Conservation (phyloP, 2,329 filamentous ascomycete species). For the Claviceps lovelessii region DNA sequence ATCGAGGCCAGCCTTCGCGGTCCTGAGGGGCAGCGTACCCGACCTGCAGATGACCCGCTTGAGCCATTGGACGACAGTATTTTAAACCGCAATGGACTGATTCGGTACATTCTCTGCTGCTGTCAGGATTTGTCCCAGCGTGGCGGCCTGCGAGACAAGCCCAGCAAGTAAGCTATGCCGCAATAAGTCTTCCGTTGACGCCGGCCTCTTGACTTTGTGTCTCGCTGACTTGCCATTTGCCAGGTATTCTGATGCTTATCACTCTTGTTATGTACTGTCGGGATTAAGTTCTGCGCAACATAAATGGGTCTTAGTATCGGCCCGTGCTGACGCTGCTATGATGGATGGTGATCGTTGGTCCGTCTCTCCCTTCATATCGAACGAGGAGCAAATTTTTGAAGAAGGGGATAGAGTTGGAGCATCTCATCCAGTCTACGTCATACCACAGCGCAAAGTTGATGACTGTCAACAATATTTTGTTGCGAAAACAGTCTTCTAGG, state of each 20-base stretch:
- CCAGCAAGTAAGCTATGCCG: slow-evolving; percentile 52
- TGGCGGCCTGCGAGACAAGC: slow-evolving; percentile 87
- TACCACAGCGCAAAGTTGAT: slow-evolving; percentile 57
- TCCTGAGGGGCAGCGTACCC: slow-evolving; percentile 21
- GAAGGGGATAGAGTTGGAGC: slow-evolving; percentile 53
- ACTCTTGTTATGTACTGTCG: slow-evolving; percentile 81
- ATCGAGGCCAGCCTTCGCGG: slow-evolving; percentile 64
- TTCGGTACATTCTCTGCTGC: slow-evolving; percentile 79
- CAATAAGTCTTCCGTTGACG: background rate
- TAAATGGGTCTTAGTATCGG: slow-evolving; percentile 34
- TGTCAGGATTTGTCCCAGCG: slow-evolving; percentile 59
- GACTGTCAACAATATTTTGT: slow-evolving; percentile 51
- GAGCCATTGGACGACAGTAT: slow-evolving; percentile 30
- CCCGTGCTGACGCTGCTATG: slow-evolving; percentile 20
- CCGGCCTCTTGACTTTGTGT: too few relatives aligned
- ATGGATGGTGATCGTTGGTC: slow-evolving; percentile 28
- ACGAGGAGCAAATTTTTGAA: slow-evolving; percentile 49
- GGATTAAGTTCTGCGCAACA: slow-evolving; percentile 76
- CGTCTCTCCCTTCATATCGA: slow-evolving; percentile 35
- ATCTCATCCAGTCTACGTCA: slow-evolving; percentile 73
- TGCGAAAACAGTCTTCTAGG: slow-evolving; percentile 41
- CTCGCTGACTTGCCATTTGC: slow-evolving; percentile 1
- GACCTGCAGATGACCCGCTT: slow-evolving; percentile 14
- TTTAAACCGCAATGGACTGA: slow-evolving; percentile 73
- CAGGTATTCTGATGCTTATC: slow-evolving; percentile 73